Conservation (phyloP, 495 filamentous ascomycete species). For the Neurospora sp. region DNA sequence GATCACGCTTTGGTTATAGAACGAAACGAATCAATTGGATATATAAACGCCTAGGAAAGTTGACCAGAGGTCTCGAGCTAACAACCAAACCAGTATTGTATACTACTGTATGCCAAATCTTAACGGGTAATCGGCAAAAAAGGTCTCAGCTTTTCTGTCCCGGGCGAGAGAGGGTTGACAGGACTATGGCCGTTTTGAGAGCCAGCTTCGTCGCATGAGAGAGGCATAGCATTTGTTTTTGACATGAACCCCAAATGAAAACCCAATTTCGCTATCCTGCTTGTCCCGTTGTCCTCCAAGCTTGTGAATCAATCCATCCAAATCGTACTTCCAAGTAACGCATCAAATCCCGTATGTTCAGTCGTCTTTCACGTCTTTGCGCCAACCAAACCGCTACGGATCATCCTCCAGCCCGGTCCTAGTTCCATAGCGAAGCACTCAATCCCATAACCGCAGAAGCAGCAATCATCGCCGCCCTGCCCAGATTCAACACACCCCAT, state of each 20-base stretch:
- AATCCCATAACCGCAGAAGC: conserved; percentile 10
- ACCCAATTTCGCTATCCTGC: background rate
- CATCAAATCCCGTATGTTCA: background rate
- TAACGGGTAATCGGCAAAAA: no score
- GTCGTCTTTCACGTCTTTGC: background rate
- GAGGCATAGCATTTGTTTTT: background rate
- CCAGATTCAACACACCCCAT: conserved; percentile 47
- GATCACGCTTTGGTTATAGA: no score
- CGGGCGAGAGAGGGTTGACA: background rate
- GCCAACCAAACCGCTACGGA: no score
- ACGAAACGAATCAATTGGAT: no score
- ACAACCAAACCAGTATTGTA: no score
- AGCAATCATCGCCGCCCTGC: conserved; percentile 25
- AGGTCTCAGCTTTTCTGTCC: no score
- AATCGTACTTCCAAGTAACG: background rate
- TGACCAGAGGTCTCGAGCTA: no score
- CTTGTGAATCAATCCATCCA: background rate
- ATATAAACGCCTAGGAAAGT: no score
- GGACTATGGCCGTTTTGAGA: background rate
- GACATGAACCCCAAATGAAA: background rate
- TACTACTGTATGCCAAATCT: no score
- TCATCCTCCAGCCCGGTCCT: background rate
- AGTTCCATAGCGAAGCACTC: conserved; percentile 6
- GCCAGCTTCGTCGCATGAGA: background rate
- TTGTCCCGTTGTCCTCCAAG: background rate